Evolutionary conservation across 768 basidiomycete species (phyloP).

Genomic region (Melanogaster broomeanus): DNA sequence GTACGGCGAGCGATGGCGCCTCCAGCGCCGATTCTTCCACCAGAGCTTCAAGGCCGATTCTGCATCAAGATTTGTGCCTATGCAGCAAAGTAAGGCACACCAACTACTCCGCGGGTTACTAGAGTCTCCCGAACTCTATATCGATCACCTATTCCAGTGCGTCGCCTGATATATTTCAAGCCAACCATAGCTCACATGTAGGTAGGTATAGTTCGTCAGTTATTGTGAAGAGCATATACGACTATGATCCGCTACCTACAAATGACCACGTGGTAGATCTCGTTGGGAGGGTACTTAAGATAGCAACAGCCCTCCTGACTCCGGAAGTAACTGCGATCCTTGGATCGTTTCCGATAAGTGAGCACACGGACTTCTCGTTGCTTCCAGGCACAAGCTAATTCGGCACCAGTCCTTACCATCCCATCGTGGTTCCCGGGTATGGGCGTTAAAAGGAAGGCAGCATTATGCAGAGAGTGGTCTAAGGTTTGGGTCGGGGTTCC

Average conservation of each 20-base stretch:
- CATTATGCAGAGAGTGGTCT: conserved; percentile 2
- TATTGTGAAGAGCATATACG: conserved; percentile 17
- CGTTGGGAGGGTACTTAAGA: conserved; percentile 9
- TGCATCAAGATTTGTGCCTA: conserved; percentile 13
- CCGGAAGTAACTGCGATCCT: conserved; percentile 14
- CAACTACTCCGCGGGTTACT: conserved; percentile 9
- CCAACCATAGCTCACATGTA: conserved; percentile 18
- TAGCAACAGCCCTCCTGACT: not conserved
- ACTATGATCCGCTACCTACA: conserved; percentile 14
- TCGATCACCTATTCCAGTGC: conserved; percentile 12
- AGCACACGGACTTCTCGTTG: not conserved
- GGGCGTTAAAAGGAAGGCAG: conserved; percentile 14
- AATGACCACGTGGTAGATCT: conserved; percentile 10
- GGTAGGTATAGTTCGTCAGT: conserved; percentile 26
- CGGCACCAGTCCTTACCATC: conserved; percentile 9
- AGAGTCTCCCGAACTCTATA: conserved; percentile 3
- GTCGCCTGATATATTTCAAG: not conserved
- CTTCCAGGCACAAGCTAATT: not conserved
- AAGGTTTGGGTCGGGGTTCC: conserved; percentile 23
- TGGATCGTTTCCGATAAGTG: conserved; percentile 15
- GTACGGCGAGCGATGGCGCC: conserved; percentile 20
- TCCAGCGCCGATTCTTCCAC: conserved; percentile 20
- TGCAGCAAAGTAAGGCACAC: conserved; percentile 13
- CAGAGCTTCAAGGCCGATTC: conserved; percentile 12
- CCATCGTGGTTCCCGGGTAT: conserved; percentile 22